phyloP scores from a whole-genome alignment of 495 filamentous ascomycete genomes.

The Aspergillus coremiiformis region DNA sequence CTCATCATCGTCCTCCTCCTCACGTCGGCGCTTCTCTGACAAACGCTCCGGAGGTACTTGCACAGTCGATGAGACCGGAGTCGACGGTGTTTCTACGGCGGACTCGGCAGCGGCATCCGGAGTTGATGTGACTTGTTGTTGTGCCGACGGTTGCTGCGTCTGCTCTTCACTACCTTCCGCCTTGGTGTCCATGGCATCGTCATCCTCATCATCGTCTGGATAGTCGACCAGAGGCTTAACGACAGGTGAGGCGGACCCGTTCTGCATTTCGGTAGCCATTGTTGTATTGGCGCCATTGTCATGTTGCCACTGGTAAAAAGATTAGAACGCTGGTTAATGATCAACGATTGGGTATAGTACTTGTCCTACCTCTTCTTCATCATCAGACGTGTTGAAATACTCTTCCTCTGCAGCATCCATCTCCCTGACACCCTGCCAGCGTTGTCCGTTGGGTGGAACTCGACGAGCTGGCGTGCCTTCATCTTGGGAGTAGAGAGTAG shows the following conservation, averaged over 20 bases:
- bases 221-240: constrained; percentile 84
- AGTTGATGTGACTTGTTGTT: constrained; percentile 11
- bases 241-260: constrained; percentile 46
- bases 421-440: constrained; percentile 73
- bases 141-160: constrained; percentile 14
- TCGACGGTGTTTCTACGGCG: constrained; percentile 21
- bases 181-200: constrained; percentile 50
- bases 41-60: constrained; percentile 60
- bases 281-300: constrained; percentile 18
- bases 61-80: constrained; percentile 23
- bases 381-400: constrained; percentile 87
- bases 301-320: constrained; percentile 27
- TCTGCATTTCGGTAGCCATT: constrained; percentile 19
- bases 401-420: constrained; percentile 84
- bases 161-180: constrained; percentile 17
- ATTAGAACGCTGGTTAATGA: constrained; percentile 11
- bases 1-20: constrained; percentile 82
- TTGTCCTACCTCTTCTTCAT: constrained; percentile 66
- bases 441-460: constrained; percentile 54
- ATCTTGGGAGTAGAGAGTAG: constrained; percentile 44
- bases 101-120: constrained; percentile 16
- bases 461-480: constrained; percentile 42
- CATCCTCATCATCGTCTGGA: constrained; percentile 75
- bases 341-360: background rate
- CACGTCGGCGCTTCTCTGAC: constrained; percentile 85